Base-by-base conservation (phyloP, 2,329 filamentous ascomycete genomes). In the Huntiella savannae region DNA sequence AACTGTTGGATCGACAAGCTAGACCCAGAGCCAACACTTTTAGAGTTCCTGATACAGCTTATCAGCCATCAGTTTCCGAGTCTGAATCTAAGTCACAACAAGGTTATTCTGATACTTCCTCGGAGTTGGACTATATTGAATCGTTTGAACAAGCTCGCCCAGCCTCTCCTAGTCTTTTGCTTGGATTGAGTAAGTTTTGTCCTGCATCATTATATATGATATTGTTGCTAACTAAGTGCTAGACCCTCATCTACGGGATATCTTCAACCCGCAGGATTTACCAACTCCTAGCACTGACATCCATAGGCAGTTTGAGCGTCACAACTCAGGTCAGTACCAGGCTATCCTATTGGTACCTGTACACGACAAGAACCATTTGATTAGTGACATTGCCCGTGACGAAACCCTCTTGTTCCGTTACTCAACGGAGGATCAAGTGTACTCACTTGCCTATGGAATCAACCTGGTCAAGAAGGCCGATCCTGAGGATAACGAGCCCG, bases 261-360 rank as follows among this genome's bases (percentile, higher is more conserved):
- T 43, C 15, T 43, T 34, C 16, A 43, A 43, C 32, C 40, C 28
- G 10, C 28, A 43, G 5, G 40, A 43, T 16, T 15, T 43, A 12
- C 40, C 40, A 12, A 17, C 28, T 10, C 40, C 40, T 10, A 34
- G 28, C 15, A 15, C 13, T 11, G 40, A 43, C 15, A n/a, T 15
- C 34, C 28, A 41, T 12, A 10, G 10, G 12, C 13, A 42, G 19
- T 16, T 49, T 17, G 39, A 33, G 22, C 40, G 48, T 15, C 48
- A 49, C 34, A 39, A 41, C 38, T 40, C 40, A 49, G 48, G 48
- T 47, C 48, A 49, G 48, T 49, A 47, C 41, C 48, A 49, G 43
- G 48, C 48, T 16, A 36, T 49, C 32, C 37, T 49, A 39, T 40
- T 45, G 17, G 48, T 49, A 33, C 48, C 48, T 42, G 44, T 49